Evolutionary conservation across 1,139 yeast genomes (phyloP).

Genomic region (Meyerozyma sp.): DNA sequence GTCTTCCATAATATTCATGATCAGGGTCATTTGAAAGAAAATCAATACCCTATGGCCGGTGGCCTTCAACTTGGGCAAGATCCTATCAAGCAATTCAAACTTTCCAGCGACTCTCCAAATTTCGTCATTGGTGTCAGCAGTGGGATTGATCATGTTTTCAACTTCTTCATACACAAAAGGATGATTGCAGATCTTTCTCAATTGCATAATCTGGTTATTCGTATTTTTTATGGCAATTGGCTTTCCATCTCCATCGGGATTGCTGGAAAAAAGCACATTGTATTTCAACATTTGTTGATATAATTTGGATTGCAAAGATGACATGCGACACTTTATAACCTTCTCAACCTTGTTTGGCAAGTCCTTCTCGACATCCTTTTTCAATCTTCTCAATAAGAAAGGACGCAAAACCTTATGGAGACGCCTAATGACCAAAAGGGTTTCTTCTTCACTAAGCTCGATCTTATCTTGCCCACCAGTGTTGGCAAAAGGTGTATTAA

Average conservation of each 20-base stretch:
- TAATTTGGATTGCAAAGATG: conserved; percentile 74
- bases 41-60: conserved; percentile 77
- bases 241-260: conserved; percentile 30
- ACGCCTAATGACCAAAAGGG: conserved; percentile 88
- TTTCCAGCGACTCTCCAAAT: conserved; percentile 79
- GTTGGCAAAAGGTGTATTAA: conserved; percentile 78
- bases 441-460: conserved; percentile 86
- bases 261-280: conserved; percentile 62
- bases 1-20: conserved; percentile 88
- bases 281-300: conserved; percentile 75
- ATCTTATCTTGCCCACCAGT: conserved; percentile 79
- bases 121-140: conserved; percentile 58
- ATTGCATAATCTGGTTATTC: conserved; percentile 91
- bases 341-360: conserved; percentile 93
- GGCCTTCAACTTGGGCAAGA: conserved; percentile 68
- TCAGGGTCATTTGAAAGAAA: conserved; percentile 85
- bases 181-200: conserved; percentile 94
- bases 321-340: conserved; percentile 91
- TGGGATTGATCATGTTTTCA: conserved; percentile 80
- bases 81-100: conserved; percentile 68
- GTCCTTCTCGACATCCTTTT: conserved; percentile 96
- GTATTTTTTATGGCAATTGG: conserved; percentile 71
- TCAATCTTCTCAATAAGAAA: conserved; percentile 86
- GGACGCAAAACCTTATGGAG: conserved; percentile 95
- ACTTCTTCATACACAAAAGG: conserved; percentile 97